These are phyloP conservation scores for Aspergillus sojae DNA, from an alignment of 2,329 filamentous ascomycete species.

Conservation along the genomic window DNA sequence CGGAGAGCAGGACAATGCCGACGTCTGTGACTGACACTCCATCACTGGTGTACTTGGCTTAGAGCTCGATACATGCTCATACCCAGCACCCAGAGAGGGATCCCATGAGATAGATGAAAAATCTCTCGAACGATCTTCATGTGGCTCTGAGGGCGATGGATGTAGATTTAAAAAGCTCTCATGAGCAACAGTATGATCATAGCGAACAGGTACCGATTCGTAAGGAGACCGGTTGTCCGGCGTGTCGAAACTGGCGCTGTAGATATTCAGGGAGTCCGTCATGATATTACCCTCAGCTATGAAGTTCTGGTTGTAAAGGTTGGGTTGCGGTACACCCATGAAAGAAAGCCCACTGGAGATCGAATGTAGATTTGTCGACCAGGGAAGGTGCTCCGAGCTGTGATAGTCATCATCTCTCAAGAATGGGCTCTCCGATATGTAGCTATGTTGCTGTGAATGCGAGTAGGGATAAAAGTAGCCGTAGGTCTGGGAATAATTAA, in stretches of 20 bases:
- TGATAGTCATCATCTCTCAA: conserved; percentile 1
- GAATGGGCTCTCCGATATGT: conserved; percentile 10
- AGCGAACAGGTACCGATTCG: conserved; percentile 6
- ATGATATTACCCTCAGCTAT: not conserved
- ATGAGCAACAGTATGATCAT: not conserved
- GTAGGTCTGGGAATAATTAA: conserved; percentile 18
- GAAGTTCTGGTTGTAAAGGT: not conserved
- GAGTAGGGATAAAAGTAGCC: conserved; percentile 5
- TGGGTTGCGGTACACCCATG: not conserved
- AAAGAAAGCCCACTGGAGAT: not conserved
- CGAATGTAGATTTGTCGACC: not conserved
- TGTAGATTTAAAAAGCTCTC: not conserved
- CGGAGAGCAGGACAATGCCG: not conserved
- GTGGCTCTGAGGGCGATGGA: not conserved
- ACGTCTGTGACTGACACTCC: not conserved
- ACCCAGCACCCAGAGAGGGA: not conserved
- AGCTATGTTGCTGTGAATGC: conserved; percentile 3
- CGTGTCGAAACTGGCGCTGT: conserved; percentile 15
- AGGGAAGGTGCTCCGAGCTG: conserved; percentile 1
- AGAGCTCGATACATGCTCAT: not conserved
- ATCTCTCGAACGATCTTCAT: not conserved
- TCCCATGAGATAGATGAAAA: not conserved
- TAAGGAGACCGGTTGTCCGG: conserved; percentile 16
- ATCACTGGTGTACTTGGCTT: not conserved
- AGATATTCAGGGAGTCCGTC: conserved; percentile 9